phyloP scores from a whole-genome alignment of 257 asterid species.

The Rauvolfia tetraphylla region DNA sequence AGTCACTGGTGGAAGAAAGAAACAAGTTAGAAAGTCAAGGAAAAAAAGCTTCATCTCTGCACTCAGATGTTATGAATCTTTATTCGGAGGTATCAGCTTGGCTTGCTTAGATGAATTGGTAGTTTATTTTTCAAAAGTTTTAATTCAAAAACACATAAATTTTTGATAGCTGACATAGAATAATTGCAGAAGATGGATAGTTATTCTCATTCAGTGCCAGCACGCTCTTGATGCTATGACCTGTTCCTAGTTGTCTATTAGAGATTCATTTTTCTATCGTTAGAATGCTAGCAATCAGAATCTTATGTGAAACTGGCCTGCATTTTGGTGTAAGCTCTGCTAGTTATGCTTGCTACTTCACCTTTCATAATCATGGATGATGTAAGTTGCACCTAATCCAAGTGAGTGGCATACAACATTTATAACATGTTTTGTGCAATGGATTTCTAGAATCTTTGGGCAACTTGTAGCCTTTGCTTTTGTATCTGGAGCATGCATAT shows the following conservation, averaged over 20 bases:
- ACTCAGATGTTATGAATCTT: conserved; percentile 51
- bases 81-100: conserved; percentile 58
- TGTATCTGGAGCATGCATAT: neutral
- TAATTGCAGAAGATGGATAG: neutral
- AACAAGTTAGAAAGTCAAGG: conserved; percentile 66
- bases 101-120: conserved; percentile 2
- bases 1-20: conserved; percentile 76
- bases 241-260: neutral
- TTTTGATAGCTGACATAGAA: neutral
- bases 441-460: neutral
- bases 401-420: neutral
- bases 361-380: neutral
- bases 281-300: neutral
- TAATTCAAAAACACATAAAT: neutral
- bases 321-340: neutral
- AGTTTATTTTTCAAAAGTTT: neutral
- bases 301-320: neutral
- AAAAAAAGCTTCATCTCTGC: conserved; percentile 51
- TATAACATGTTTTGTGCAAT: neutral
- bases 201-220: neutral
- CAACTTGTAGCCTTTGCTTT: neutral
- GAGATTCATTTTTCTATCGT: neutral
- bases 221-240: neutral
- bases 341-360: neutral
- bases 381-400: neutral